These are phyloP conservation scores for Herpetospermum pedunculosum DNA, from an alignment of 306 rosid species.

Conservation along the genomic window DNA sequence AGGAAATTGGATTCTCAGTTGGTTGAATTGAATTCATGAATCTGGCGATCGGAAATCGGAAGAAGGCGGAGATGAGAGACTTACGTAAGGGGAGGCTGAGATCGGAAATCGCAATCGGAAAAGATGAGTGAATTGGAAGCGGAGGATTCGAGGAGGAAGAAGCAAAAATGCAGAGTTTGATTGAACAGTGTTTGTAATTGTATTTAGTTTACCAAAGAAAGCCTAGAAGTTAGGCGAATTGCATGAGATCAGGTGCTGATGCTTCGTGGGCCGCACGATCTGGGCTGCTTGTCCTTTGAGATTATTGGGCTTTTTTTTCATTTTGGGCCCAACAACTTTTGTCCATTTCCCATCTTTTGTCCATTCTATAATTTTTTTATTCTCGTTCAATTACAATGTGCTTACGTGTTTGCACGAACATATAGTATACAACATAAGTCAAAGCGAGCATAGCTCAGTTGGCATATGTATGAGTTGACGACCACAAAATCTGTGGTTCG, in stretches of 20 bases:
- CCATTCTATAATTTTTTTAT: no score
- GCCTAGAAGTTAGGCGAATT: neutral
- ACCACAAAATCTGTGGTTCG: no score
- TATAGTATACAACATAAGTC: no score
- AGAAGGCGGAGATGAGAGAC: neutral
- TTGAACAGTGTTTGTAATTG: neutral
- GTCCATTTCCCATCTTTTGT: no score
- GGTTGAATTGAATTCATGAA: no score
- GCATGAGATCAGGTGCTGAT: neutral
- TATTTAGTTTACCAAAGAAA: neutral
- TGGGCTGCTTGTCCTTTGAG: neutral
- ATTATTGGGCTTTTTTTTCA: neutral
- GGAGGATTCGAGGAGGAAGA: slow-evolving; percentile 5
- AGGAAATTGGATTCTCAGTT: neutral
- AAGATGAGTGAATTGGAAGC: neutral
- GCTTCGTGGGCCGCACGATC: neutral
- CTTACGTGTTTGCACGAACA: no score
- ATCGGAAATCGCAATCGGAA: neutral
- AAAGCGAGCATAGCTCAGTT: no score
- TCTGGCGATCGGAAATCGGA: neutral
- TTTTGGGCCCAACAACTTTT: neutral
- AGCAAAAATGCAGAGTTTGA: neutral
- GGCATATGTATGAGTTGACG: no score
- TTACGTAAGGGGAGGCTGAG: neutral
- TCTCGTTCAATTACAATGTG: no score